Conservation (phyloP, 257 asterid genomes). For the Primulina tabacum region DNA sequence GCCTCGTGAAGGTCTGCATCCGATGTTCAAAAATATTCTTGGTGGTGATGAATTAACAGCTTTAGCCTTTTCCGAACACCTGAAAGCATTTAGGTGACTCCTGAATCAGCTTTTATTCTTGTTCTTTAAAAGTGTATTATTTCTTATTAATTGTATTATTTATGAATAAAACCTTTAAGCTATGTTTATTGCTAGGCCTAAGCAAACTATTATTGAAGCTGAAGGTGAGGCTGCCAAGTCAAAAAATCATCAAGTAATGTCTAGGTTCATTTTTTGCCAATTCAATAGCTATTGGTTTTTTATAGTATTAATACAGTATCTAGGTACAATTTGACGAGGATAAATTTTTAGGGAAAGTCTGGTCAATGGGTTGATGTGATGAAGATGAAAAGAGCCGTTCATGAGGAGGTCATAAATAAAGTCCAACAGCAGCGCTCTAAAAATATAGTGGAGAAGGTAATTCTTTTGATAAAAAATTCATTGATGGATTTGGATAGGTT, state of each 20-base stretch:
- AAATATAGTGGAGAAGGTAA: conserved; percentile 52
- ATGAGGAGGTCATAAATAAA: conserved; percentile 86
- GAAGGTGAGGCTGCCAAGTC: conserved; percentile 91
- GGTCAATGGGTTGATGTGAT: conserved; percentile 78
- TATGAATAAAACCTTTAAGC: conserved; percentile 15
- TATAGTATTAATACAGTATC: neutral
- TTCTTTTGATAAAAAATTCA: conserved; percentile 14
- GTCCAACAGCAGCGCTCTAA: conserved; percentile 56
- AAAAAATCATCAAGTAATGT: conserved; percentile 56
- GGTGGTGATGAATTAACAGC: conserved; percentile 82
- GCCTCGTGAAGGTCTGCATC: conserved; percentile 92
- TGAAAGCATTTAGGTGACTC: conserved; percentile 69
- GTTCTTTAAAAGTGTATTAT: conserved; percentile 1
- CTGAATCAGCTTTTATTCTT: conserved; percentile 8
- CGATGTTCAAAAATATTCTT: conserved; percentile 57
- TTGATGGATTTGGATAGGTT: neutral
- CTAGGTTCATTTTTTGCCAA: conserved; percentile 14
- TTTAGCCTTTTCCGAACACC: conserved; percentile 88
- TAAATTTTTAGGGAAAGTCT: conserved; percentile 43
- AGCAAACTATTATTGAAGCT: conserved; percentile 90
- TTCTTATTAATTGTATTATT: conserved; percentile 7
- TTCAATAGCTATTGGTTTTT: conserved; percentile 3
- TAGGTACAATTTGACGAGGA: conserved; percentile 21
- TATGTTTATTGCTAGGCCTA: conserved; percentile 51
- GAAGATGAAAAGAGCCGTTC: conserved; percentile 86